phyloP scores from a whole-genome alignment of 768 basidiomycete species.

The Collybiopsis luxurians region DNA sequence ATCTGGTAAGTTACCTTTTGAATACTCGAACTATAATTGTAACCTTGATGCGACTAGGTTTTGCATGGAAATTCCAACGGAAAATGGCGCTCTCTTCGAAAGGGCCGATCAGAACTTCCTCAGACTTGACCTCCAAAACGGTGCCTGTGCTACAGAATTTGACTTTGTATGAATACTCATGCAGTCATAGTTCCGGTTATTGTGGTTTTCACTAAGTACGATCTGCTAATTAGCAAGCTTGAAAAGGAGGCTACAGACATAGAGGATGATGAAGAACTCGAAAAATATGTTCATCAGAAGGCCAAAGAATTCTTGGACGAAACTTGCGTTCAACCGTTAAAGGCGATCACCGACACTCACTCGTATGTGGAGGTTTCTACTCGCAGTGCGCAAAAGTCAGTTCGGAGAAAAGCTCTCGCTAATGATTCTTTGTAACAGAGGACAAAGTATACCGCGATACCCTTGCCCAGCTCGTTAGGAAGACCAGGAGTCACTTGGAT shows the following conservation, averaged over 20 bases:
- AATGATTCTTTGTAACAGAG: not conserved
- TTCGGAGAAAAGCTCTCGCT: too few species aligned
- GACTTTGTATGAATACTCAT: too few species aligned
- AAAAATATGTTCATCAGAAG: not conserved
- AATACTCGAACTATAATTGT: not conserved
- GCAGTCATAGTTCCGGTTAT: constrained; percentile 25
- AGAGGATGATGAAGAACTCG: constrained; percentile 4
- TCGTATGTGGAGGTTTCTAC: constrained; percentile 9
- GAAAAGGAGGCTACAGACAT: constrained; percentile 4
- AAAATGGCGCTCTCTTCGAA: constrained; percentile 22
- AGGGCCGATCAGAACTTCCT: constrained; percentile 24
- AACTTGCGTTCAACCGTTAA: constrained; percentile 7
- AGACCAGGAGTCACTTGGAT: constrained; percentile 7
- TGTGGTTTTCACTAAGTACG: constrained; percentile 32
- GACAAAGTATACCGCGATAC: not conserved
- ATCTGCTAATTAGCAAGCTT: constrained; percentile 16
- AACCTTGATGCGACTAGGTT: constrained; percentile 16
- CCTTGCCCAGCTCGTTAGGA: not conserved
- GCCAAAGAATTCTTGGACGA: constrained; percentile 2
- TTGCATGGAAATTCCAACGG: constrained; percentile 25
- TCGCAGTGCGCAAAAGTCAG: constrained; percentile 1
- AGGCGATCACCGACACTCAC: not conserved
- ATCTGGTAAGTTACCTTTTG: constrained; percentile 19
- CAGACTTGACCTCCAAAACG: constrained; percentile 14
- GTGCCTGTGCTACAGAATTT: constrained; percentile 8